A percentile compares a stretch with the other conserved stretches of the same genome.
Conservation (phyloP, 352 stramenopile genomes). For the Halophytophthora batemanensis region DNA sequence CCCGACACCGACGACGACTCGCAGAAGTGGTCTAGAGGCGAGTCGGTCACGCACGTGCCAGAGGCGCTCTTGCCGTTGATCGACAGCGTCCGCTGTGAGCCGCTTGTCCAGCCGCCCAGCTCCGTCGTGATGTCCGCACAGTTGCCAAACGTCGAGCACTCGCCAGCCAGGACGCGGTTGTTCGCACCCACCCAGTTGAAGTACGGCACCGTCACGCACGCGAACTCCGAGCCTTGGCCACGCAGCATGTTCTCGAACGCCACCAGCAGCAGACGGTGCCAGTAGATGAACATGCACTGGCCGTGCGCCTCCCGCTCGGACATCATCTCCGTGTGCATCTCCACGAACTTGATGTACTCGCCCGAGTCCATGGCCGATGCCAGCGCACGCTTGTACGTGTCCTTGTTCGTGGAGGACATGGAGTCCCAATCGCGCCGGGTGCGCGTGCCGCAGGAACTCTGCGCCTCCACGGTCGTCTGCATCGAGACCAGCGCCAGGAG, state of each 20-base stretch:
- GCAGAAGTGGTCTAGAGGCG: constrained; percentile 58
- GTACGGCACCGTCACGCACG: constrained; percentile 58
- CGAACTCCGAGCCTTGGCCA: constrained; percentile 25
- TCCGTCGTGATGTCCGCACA: constrained; percentile 29
- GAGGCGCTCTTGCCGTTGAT: constrained; percentile 46
- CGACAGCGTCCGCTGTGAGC: constrained; percentile 15
- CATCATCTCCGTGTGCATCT: constrained; percentile 37
- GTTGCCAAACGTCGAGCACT: constrained; percentile 29
- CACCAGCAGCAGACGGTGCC: constrained; percentile 47
- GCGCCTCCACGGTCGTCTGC: neutral
- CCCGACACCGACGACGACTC: constrained; percentile 21
- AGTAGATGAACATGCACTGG: constrained; percentile 65
- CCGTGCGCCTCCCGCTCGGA: constrained; percentile 30
- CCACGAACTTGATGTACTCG: constrained; percentile 31
- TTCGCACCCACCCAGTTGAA: constrained; percentile 58
- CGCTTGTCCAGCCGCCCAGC: constrained; percentile 23
- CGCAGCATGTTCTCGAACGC: constrained; percentile 77
- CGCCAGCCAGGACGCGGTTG: constrained; percentile 14
- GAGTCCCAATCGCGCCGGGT: constrained; percentile 26
- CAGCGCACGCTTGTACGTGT: constrained; percentile 25
- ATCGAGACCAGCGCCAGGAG: neutral
- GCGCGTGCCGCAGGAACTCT: constrained; percentile 13
- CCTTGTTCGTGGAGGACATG: constrained; percentile 16
- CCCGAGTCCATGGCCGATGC: constrained; percentile 29
- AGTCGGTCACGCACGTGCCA: constrained; percentile 34